phyloP scores from a whole-genome alignment of 768 basidiomycete species.

The Stropharia rugosoannulata region DNA sequence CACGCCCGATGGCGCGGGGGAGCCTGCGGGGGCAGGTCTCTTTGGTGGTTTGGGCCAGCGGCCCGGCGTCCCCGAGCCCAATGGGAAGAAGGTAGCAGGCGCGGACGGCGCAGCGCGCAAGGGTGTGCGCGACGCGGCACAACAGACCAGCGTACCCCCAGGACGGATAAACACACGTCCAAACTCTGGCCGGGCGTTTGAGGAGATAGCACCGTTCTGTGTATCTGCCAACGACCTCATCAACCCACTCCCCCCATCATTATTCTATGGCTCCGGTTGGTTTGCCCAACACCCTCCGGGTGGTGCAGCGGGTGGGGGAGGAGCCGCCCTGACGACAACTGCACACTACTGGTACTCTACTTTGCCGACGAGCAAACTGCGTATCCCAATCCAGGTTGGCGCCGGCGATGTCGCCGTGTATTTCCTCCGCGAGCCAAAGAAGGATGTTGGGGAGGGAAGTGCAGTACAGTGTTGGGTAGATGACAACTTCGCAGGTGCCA shows the following conservation, averaged over 20 bases:
- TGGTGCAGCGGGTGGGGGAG: slow-evolving; percentile 32
- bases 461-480: slow-evolving; percentile 96
- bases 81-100: slow-evolving; percentile 28
- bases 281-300: slow-evolving; percentile 66
- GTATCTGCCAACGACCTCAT: slow-evolving; percentile 97
- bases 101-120: slow-evolving; percentile 19
- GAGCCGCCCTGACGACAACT: slow-evolving; percentile 48
- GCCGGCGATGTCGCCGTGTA: slow-evolving; percentile 95
- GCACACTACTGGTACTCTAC: slow-evolving; percentile 94
- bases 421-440: slow-evolving; percentile 73
- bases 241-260: slow-evolving; percentile 91
- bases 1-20: slow-evolving; percentile 30
- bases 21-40: slow-evolving; percentile 50
- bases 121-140: slow-evolving; percentile 20
- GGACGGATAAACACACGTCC: slow-evolving; percentile 73
- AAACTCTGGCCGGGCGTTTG: slow-evolving; percentile 50
- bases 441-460: slow-evolving; percentile 57
- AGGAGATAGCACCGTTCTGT: slow-evolving; percentile 90
- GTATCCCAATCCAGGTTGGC: slow-evolving; percentile 81
- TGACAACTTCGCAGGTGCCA: slow-evolving; percentile 83
- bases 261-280: slow-evolving; percentile 97
- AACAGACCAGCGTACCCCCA: slow-evolving; percentile 56
- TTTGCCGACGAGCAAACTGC: slow-evolving; percentile 75
- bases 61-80: slow-evolving; percentile 67
- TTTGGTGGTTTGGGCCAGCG: slow-evolving; percentile 86